These are phyloP conservation scores for Coccomyxa sp. DNA, from an alignment of 139 green algal genomes.

Conservation along the genomic window DNA sequence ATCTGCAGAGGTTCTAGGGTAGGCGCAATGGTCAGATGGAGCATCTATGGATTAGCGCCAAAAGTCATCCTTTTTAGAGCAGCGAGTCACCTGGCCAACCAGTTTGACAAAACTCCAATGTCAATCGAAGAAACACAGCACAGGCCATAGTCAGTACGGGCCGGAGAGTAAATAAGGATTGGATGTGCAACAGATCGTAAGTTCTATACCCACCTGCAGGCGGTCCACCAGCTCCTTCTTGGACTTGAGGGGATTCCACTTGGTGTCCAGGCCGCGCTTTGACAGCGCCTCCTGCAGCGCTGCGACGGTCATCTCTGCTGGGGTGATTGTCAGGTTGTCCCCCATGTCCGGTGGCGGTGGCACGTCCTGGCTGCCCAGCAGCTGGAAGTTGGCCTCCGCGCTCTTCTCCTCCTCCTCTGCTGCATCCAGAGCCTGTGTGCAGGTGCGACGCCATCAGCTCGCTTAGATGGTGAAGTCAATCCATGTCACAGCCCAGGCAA, in stretches of 20 bases:
- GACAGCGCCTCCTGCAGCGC: conserved; percentile 57
- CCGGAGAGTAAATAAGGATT: not conserved
- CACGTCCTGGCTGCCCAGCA: not conserved
- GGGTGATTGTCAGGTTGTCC: conserved; percentile 14
- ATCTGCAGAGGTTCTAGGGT: not conserved
- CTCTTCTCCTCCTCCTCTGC: conserved; percentile 9
- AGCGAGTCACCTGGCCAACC: too few species aligned
- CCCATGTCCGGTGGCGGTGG: not conserved
- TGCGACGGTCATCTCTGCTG: conserved; percentile 36
- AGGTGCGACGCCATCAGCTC: too few species aligned
- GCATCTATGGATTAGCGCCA: too few species aligned
- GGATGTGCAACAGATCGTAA: not conserved
- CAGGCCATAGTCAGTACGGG: too few species aligned
- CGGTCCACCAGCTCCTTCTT: conserved; percentile 57
- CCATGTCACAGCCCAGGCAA: too few species aligned
- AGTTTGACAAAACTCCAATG: too few species aligned
- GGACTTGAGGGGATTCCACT: conserved; percentile 60
- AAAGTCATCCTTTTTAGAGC: too few species aligned
- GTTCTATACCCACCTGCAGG: conserved; percentile 25
- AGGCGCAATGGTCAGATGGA: not conserved
- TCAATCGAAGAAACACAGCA: too few species aligned
- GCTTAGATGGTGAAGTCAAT: too few species aligned
- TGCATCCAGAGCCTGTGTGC: conserved; percentile 2
- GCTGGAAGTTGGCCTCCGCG: not conserved
- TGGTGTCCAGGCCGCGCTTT: conserved; percentile 46